phyloP scores from a whole-genome alignment of 345 rosid genomes.

The Syzygium aqueum region DNA sequence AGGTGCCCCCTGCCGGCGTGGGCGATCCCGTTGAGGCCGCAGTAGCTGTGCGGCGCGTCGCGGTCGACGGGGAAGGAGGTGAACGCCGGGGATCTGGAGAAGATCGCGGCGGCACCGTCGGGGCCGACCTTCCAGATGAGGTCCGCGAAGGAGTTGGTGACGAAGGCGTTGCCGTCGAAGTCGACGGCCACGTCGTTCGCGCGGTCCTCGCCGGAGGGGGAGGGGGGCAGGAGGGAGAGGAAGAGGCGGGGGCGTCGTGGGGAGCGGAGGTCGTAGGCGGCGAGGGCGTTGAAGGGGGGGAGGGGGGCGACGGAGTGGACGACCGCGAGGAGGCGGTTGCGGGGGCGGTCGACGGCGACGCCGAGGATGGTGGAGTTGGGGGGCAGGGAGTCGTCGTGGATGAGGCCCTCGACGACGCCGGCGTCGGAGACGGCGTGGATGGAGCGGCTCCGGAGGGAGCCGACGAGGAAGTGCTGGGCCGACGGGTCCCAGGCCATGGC shows the following conservation, averaged over 20 bases:
- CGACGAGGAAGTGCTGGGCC: conserved; percentile 70
- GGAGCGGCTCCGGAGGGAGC: conserved; percentile 52
- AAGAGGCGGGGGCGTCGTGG: conserved; percentile 25
- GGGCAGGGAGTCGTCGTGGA: conserved; percentile 56
- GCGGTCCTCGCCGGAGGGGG: conserved; percentile 16
- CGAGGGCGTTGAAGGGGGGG: conserved; percentile 69
- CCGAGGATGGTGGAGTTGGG: conserved; percentile 51
- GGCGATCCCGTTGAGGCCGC: conserved; percentile 69
- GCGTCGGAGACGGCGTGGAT: conserved; percentile 74
- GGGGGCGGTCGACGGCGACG: conserved; percentile 40
- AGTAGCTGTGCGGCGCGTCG: conserved; percentile 22
- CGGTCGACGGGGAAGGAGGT: conserved; percentile 31
- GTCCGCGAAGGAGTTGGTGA: conserved; percentile 73
- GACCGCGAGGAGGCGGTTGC: conserved; percentile 60
- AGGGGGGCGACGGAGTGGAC: conserved; percentile 49
- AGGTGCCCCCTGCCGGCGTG: conserved; percentile 76
- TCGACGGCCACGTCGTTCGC: conserved; percentile 79
- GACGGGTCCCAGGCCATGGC: conserved; percentile 64
- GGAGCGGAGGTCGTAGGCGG: conserved; percentile 68
- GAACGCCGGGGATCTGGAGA: conserved; percentile 52
- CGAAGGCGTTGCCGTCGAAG: conserved; percentile 67
- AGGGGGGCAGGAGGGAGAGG: conserved; percentile 23
- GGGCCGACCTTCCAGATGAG: conserved; percentile 76
- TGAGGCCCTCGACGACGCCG: conserved; percentile 47
- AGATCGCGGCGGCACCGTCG: conserved; percentile 54